Evolutionary conservation across 2,329 filamentous ascomycete species (phyloP), one percentile per base, ranked within the genome.

Genomic region (Trichoderma polysporum): DNA sequence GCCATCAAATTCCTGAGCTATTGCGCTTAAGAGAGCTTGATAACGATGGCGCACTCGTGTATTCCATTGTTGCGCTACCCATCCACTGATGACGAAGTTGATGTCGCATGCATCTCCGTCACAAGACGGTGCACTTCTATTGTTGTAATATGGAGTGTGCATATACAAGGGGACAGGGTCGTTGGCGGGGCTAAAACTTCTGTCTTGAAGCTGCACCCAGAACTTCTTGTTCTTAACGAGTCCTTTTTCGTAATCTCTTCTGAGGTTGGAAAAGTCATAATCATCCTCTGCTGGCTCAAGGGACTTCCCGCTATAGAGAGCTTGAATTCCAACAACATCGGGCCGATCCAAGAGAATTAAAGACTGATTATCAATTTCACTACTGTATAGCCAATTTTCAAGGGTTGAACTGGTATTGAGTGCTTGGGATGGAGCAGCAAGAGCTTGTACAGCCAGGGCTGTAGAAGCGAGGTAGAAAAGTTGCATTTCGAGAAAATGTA

Each of bases 231-330:
- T 68, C 41, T 66, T 67, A 70, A 68, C 64, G 58, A 47, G 22
- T 64, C 69, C 69, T 29, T 60, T 83, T 82, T 66, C 31, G 29
- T 79, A 77, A 68, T 71, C 68, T 15, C 22, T 1, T 7, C 33
- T 1, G 13, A 64, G 19, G 35, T 1, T 13, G 31, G 61, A 47
- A 37, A 64, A 64, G n/a, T 64, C 13, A 27, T 64, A 64, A 4
- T 58, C 8, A 25, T 9, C 35, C 13, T 69, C 4, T 2, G 17
- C 31, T 10, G 54, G 49, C 39, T 70, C 69, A 27, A 70, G 64
- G 4, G 59, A 47, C 54, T 56, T 69, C 69, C 69, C 69, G 29
- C 56, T 68, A 50, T 70, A 70, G 3, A 68, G 60, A 3, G 57
- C 60, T 57, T 70, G 69, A 31, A 59, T 39, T 37, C 69, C 69